A percentile compares a stretch with the other conserved stretches of the same genome.
These are phyloP conservation scores for Neurospora sp. DNA, from an alignment of 495 filamentous ascomycete species.

Conservation along the genomic window DNA sequence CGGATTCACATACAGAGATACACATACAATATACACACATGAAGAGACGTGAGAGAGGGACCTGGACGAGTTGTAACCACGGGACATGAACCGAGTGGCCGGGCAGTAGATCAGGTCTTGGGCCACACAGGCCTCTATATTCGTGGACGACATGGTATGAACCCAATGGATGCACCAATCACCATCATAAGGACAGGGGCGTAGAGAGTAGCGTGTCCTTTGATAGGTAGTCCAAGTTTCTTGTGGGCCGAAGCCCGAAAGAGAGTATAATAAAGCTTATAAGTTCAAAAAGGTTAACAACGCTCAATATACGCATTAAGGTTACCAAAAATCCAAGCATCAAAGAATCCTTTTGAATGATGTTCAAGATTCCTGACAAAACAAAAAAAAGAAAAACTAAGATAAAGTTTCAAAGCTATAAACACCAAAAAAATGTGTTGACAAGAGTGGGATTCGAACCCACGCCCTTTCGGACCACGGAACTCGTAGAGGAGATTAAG, in stretches of 20 bases:
- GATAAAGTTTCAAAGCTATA: too few species aligned
- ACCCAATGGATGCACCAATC: background rate
- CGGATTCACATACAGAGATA: too few species aligned
- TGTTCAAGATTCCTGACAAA: background rate
- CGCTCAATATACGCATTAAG: too few species aligned
- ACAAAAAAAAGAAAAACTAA: background rate
- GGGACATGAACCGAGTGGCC: background rate
- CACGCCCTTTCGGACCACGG: constrained; percentile 5
- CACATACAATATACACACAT: background rate
- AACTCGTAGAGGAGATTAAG: constrained; percentile 5
- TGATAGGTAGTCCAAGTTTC: background rate
- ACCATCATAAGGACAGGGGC: background rate
- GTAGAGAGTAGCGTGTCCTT: background rate
- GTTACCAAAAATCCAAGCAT: too few species aligned
- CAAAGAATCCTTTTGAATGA: too few species aligned
- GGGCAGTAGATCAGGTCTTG: background rate
- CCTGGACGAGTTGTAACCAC: background rate
- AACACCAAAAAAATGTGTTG: background rate
- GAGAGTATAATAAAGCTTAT: too few species aligned
- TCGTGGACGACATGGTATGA: background rate
- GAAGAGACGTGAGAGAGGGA: background rate
- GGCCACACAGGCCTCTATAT: background rate
- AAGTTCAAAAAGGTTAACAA: too few species aligned
- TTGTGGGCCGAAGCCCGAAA: too few species aligned
- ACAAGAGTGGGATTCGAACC: constrained; percentile 12